A percentile compares a stretch with the other conserved stretches of the same genome.
Evolutionary conservation across 345 rosid genomes (phyloP).

Genomic region (Trapa incisa): DNA sequence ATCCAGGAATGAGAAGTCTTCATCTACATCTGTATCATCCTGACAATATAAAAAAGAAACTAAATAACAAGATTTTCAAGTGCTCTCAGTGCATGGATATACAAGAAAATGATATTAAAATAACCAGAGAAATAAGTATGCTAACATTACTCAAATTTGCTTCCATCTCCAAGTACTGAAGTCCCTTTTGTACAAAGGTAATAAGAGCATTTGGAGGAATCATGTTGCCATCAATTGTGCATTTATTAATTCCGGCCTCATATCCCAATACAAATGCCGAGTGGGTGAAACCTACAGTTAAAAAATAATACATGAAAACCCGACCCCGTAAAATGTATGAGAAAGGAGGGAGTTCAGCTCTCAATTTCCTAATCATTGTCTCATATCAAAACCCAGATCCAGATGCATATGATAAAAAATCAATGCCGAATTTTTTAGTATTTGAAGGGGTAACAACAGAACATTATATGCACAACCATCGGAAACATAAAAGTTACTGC

Average conservation of each 20-base stretch:
- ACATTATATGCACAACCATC: neutral
- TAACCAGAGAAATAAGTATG: constrained; percentile 12
- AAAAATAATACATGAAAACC: constrained; percentile 1
- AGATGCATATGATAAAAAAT: neutral
- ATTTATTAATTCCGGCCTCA: constrained; percentile 83
- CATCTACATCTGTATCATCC: constrained; percentile 73
- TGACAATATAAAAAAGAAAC: constrained; percentile 31
- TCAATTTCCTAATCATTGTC: neutral
- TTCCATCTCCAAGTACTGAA: constrained; percentile 97
- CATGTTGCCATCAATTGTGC: constrained; percentile 82
- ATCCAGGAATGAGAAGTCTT: constrained; percentile 91
- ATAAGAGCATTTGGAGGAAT: constrained; percentile 93
- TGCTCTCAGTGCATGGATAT: neutral
- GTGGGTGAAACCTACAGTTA: constrained; percentile 62
- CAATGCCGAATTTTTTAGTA: neutral
- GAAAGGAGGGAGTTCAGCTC: neutral
- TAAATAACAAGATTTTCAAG: constrained; percentile 18
- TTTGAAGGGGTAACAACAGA: neutral
- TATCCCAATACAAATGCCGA: constrained; percentile 85
- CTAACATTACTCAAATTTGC: constrained; percentile 79
- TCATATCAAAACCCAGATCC: neutral
- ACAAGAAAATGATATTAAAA: neutral
- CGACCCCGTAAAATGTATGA: neutral
- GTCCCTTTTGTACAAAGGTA: constrained; percentile 82
- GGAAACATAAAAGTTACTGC: neutral